Evolutionary conservation across 306 rosid species (phyloP).

Genomic region (Mimosa bimucronata): DNA sequence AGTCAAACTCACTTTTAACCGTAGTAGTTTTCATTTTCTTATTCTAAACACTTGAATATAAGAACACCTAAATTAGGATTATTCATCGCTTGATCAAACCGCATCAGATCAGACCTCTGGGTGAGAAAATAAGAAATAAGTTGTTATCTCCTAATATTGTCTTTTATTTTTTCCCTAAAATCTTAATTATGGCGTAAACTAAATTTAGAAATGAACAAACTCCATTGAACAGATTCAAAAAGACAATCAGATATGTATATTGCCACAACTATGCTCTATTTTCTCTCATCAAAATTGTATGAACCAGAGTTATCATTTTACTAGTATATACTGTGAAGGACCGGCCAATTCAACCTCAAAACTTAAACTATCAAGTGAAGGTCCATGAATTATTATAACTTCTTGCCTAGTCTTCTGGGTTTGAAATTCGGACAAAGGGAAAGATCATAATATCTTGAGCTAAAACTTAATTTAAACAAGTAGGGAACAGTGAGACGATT

Average conservation of each 20-base stretch:
- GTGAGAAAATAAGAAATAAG: not conserved
- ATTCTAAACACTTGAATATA: not conserved
- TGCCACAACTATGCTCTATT: not conserved
- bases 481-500: not conserved
- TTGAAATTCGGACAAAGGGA: not conserved
- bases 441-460: not conserved
- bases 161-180: not conserved
- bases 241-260: constrained; percentile 1
- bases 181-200: not conserved
- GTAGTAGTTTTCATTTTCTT: not conserved
- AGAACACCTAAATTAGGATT: not conserved
- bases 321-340: not conserved
- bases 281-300: not conserved
- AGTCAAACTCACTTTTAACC: constrained; percentile 6
- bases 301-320: constrained; percentile 29
- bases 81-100: constrained; percentile 6
- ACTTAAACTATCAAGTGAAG: not conserved
- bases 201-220: not conserved
- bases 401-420: not conserved
- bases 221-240: not conserved
- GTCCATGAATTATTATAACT: not conserved
- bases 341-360: not conserved
- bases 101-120: constrained; percentile 16
- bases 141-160: not conserved
- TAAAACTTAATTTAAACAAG: not conserved